Evolutionary conservation across 305 asterid species (phyloP), one percentile per base, ranked within the genome.

Genomic region (Fraxinus latifolia): DNA sequence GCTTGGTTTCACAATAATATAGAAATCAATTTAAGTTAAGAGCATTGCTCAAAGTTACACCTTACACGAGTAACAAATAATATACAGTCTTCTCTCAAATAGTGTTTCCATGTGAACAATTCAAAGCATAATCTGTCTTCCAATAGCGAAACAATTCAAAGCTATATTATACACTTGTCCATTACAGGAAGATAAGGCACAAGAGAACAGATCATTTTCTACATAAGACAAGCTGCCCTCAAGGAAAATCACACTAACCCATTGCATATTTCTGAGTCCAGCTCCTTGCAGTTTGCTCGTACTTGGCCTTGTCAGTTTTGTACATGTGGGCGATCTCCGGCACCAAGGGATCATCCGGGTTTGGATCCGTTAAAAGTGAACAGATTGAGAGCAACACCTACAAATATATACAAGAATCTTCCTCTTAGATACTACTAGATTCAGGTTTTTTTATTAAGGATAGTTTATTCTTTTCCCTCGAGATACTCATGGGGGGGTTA

Each of bases 261-360:
- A 60, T 60, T 60, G 71, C 71, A 60, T 60, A 60, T 60, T 60
- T 60, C 71, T 60, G 71, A 60, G 71, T 60, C 71, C 71, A 60
- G 71, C 71, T 60, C 71, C 71, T 60, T 19, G 71, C 71, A 60
- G 71, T 60, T 60, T 60, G 71, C 32, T 60, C 71, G 5, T 60
- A 60, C 71, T 60, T 60, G 32, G 31, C 71, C 71, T 60, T 60
- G 32, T 60, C 71, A 19, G 71, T 60, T 21, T 60, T 60, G 71
- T 60, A 60, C 71, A 60, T 60, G 71, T 60, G 71, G 5, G 71
- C 71, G 7, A 60, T 60, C 71, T 60, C 71, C 1, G 71, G 71
- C 32, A 60, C 71, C 71, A 60, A 60, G 71, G 71, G 71, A 60
- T 60, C 71, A 4, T 60, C 71, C 5, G 71, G 71, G 32, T 60